Base-by-base conservation (phyloP, 139 green algal species). In the Trebouxia sp. region DNA sequence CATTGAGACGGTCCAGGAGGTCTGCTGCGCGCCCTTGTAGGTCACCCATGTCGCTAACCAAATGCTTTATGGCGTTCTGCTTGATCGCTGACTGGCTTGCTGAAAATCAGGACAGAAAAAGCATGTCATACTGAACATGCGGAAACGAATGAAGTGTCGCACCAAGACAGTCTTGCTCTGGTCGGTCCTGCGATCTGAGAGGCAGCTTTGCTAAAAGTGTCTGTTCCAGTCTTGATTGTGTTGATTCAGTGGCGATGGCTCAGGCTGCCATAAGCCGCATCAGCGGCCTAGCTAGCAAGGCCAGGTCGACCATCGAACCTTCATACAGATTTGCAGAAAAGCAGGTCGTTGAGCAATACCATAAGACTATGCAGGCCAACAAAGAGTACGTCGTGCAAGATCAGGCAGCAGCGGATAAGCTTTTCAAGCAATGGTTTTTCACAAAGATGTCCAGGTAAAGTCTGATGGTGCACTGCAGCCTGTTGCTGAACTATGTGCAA, bases 351-450 rank as follows among this genome's bases (percentile, higher is more conserved):
- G 81, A 88, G 70, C 84, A 90, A 39, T 93, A 90, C 65, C 65
- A 89, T 22, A 67, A 39, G 9, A 53, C 87, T 24, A 89, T 94
- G 85, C n/a, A 83, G 62, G 66, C 75, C 6, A 91, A 91, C 67
- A 75, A 84, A 38, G 45, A 93, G 65, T 94, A 92, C 65, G 84
- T 94, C 4, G 88, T 94, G 6, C 90, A 92, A 62, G 91, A 94
- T 69, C 66, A 78, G 20, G 85, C 70, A 32, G 80, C 75, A 32
- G 88, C 85, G 12, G 83, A 88, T 67, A 90, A 91, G 75, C 82
- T 94, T 28, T 47, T 85, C 7, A 92, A 89, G 74, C 88, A 94
- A 82, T 91, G 81, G 74, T 80, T 92, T 24, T 93, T 86, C 81
- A 94, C 90, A 35, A 91, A 93, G n/a, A 65, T 94, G 56, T 80